Conservation (phyloP, 306 rosid genomes). For the Sophora flavescens region DNA sequence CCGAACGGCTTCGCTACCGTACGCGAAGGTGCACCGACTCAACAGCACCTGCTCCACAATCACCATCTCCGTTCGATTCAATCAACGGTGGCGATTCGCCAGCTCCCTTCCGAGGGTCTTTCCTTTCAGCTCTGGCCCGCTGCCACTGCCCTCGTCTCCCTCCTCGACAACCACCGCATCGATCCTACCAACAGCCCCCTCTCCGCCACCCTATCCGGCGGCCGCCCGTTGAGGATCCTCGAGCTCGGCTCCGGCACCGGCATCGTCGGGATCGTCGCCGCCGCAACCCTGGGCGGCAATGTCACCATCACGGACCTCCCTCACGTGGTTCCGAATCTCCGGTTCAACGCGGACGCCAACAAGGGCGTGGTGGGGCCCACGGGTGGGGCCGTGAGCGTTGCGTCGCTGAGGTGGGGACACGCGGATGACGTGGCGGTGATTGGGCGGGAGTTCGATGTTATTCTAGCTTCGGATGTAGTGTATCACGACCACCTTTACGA, state of each 20-base stretch:
- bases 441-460: constrained; percentile 71
- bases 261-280: constrained; percentile 88
- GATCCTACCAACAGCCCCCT: constrained; percentile 68
- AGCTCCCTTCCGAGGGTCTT: constrained; percentile 84
- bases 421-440: constrained; percentile 62
- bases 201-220: constrained; percentile 51
- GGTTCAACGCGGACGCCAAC: constrained; percentile 76
- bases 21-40: constrained; percentile 10
- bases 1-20: not conserved
- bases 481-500: constrained; percentile 84
- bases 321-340: constrained; percentile 74
- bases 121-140: constrained; percentile 99
- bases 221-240: constrained; percentile 58
- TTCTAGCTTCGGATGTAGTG: constrained; percentile 89
- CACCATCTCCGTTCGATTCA: constrained; percentile 69
- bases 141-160: constrained; percentile 83
- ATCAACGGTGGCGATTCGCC: constrained; percentile 68
- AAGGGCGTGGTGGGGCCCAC: constrained; percentile 49
- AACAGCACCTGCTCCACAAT: constrained; percentile 46
- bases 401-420: constrained; percentile 82
- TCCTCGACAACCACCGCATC: constrained; percentile 69
- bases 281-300: constrained; percentile 63
- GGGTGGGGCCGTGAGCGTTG: constrained; percentile 67
- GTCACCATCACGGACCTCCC: constrained; percentile 92
- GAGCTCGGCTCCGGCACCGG: constrained; percentile 99